phyloP scores from a whole-genome alignment of 73 alveolate species.

The Blepharisma japonicum region DNA sequence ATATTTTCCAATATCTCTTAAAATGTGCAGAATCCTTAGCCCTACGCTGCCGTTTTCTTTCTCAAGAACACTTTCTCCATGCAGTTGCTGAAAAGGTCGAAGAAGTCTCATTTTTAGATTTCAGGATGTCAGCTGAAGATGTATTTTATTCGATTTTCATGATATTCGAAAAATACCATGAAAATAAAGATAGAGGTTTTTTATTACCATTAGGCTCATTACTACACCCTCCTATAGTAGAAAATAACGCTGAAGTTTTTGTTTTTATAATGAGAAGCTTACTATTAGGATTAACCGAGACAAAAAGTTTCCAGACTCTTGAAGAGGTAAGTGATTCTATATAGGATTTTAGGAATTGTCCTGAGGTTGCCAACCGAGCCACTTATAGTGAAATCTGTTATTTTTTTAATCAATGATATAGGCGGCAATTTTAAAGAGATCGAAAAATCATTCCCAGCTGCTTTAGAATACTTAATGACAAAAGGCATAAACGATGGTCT shows the following conservation, averaged over 20 bases:
- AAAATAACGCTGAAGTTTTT: neutral
- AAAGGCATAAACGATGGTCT: neutral
- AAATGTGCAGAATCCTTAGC: neutral
- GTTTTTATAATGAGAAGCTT: slow-evolving; percentile 22
- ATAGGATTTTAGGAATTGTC: neutral
- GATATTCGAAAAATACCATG: neutral
- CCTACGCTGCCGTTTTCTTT: neutral
- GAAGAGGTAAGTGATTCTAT: slow-evolving; percentile 7
- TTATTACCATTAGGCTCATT: neutral
- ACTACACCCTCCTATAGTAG: neutral
- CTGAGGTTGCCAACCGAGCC: slow-evolving; percentile 12
- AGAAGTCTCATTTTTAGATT: neutral
- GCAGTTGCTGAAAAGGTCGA: neutral
- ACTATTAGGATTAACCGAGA: slow-evolving; percentile 12
- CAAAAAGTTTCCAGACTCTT: neutral
- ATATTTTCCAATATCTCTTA: neutral
- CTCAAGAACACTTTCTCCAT: neutral
- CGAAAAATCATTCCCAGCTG: neutral
- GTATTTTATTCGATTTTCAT: slow-evolving; percentile 3
- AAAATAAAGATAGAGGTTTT: slow-evolving; percentile 2
- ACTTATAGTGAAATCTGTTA: neutral
- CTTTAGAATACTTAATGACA: slow-evolving; percentile 4
- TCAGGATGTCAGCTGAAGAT: slow-evolving; percentile 26
- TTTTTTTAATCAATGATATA: neutral
- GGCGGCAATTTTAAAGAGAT: neutral